These are phyloP conservation scores for Meyerozyma elateridarum DNA, from an alignment of 1,139 yeast genomes.

Conservation along the genomic window DNA sequence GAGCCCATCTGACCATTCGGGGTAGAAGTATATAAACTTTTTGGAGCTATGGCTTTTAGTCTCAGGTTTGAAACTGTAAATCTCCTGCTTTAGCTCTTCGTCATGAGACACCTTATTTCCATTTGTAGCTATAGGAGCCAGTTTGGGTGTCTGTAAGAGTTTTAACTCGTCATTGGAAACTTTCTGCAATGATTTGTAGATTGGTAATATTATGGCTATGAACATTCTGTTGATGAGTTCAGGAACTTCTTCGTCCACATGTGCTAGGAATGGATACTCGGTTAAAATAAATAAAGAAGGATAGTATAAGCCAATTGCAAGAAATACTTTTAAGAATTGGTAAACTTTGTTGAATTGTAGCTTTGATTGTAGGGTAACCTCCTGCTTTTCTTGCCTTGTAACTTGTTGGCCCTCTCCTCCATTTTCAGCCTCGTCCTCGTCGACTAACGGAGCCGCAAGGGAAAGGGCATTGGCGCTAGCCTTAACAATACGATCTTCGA, in stretches of 20 bases:
- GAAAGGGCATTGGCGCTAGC: constrained; percentile 81
- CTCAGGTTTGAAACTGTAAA: constrained; percentile 30
- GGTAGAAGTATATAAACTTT: constrained; percentile 44
- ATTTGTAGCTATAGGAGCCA: constrained; percentile 26
- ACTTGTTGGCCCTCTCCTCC: constrained; percentile 5
- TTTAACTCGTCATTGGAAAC: constrained; percentile 18
- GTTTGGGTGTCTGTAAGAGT: constrained; percentile 20
- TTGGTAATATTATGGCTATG: constrained; percentile 47
- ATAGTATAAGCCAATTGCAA: constrained; percentile 60
- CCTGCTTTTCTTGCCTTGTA: constrained; percentile 10
- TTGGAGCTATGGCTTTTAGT: constrained; percentile 26
- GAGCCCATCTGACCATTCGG: constrained; percentile 43
- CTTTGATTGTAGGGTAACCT: constrained; percentile 14
- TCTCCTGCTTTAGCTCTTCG: constrained; percentile 15
- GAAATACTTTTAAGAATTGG: constrained; percentile 47
- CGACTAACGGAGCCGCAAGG: constrained; percentile 76
- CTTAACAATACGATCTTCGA: constrained; percentile 58
- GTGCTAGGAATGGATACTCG: constrained; percentile 59
- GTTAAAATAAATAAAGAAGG: constrained; percentile 61
- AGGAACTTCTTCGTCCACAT: constrained; percentile 49
- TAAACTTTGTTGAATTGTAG: constrained; percentile 22
- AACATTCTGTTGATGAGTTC: constrained; percentile 48
- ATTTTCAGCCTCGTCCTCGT: constrained; percentile 56
- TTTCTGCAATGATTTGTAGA: constrained; percentile 26
- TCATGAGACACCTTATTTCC: constrained; percentile 30